Evolutionary conservation across 768 basidiomycete species (phyloP), one percentile per base, ranked within the genome.

Genomic region (Leccinellum rugosiceps): DNA sequence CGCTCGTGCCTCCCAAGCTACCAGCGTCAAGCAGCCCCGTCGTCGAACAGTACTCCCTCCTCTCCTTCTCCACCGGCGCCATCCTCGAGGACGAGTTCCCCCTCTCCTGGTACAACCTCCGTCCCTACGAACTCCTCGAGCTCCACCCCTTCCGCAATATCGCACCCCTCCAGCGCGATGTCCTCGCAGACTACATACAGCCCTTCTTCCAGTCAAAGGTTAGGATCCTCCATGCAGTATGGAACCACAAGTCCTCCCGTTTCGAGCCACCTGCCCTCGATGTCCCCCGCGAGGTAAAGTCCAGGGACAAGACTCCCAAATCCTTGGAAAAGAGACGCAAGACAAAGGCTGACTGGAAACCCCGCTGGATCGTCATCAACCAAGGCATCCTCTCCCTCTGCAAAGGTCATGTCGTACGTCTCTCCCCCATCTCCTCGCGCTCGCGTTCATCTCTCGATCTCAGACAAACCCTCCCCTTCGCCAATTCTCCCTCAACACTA

Each of bases 31-130:
- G 55, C 45, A 53, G 55, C 26, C 61, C 70, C 25, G 65, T 74
- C 57, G 63, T 66, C 14, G 64, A 69, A 41, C 72, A 73, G 50
- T 85, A 82, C 68, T 77, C 78, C 0, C 75, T 90, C 13, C 65
- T 89, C 17, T 80, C 84, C 1, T 90, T 85, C 64, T 82, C 87
- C 3, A 88, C 88, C 0, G 86, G 87, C 4, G 80, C 87, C 61
- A 71, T 87, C 14, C 79, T 91, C 30, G 85, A 91, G 64, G 88
- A 90, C 64, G 83, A 86, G 21, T 80, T 79, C 46, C 59, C 75
- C 10, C 65, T 82, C 25, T 72, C 79, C 0, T 86, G 83, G 79
- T 89, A 88, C 64, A 74, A 79, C 41, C 64, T 90, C 21, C 72
- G 76, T 7, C 80, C 85, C 0, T 76, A 83, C 60, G 90, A 91